Base-by-base conservation (phyloP, 2,329 filamentous ascomycete genomes). In the Colletotrichum orbiculare region DNA sequence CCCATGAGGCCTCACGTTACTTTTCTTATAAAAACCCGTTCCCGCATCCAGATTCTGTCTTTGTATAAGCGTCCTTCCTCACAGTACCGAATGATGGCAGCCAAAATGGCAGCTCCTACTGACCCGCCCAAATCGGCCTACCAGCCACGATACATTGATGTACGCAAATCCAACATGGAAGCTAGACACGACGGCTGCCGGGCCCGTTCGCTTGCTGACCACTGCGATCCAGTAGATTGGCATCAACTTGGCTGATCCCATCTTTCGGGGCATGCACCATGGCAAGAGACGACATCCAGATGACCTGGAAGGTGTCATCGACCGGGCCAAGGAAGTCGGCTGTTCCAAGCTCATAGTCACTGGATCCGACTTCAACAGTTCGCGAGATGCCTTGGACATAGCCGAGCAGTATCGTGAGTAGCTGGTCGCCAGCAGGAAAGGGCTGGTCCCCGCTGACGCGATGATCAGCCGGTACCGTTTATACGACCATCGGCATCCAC, bases 171-270 rank as follows among this genome's bases (percentile, higher is more conserved):
- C 41, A 15, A 65, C 35, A 13, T 15, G 11, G 35, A 35, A 17
- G 17, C 17, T 17, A 17, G 17, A 17, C 17, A 17, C 17, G 10
- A 2, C 39, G 8, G 10, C 15, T 53, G n/a, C n/a, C n/a, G 45
- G n/a, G 57, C 47, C 25, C 25, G 25, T 25, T 25, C 25, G 25
- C 25, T 11, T 58, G 15, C 68, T 71, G 38, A 71, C 60, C 9
- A 41, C 12, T 11, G 10, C 42, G 13, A 45, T 38, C 43, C 60
- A 72, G 68, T 75, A 90, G 88, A 90, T 99, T 73, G 96, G 95
- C 63, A 97, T 99, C 83, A 99, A 99, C 77, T 86, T 99, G 60
- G 92, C 94, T 57, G 96, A 99, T 74, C 92, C 92, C 56, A 93
- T 97, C 65, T 99, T 95, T 77, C 87, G 88, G 50, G 96, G 96